These are phyloP conservation scores for Syzygium aqueum DNA, from an alignment of 345 rosid genomes.

Conservation along the genomic window DNA sequence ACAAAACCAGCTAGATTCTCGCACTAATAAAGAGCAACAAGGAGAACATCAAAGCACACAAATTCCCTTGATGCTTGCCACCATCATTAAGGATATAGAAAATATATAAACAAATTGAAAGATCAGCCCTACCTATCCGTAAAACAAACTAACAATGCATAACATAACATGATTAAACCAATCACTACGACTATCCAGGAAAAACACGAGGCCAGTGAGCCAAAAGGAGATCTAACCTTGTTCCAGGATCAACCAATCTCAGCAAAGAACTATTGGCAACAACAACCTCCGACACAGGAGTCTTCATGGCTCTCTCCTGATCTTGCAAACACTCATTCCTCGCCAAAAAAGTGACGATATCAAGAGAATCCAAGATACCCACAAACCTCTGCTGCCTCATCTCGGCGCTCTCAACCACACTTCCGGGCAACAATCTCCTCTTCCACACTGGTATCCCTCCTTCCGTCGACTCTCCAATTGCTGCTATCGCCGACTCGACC, in stretches of 20 bases:
- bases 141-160: not conserved
- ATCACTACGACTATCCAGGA: not conserved
- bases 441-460: slow-evolving; percentile 94
- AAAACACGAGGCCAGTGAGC: not conserved
- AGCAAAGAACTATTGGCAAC: slow-evolving; percentile 47
- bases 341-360: slow-evolving; percentile 71
- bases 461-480: slow-evolving; percentile 83
- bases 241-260: slow-evolving; percentile 88
- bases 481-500: slow-evolving; percentile 70
- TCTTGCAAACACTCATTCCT: slow-evolving; percentile 70
- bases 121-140: not conserved
- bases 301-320: slow-evolving; percentile 68
- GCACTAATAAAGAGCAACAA: not conserved
- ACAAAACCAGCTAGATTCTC: not conserved
- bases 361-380: slow-evolving; percentile 81
- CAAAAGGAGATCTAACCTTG: slow-evolving; percentile 40
- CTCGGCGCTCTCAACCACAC: slow-evolving; percentile 53
- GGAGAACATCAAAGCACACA: not conserved
- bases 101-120: not conserved
- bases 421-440: slow-evolving; percentile 37
- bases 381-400: slow-evolving; percentile 78
- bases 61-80: not conserved
- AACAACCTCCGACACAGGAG: slow-evolving; percentile 74
- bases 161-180: not conserved
- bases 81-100: not conserved